These are phyloP conservation scores for Colletotrichum lini DNA, from an alignment of 2,329 filamentous ascomycete genomes.

Conservation along the genomic window DNA sequence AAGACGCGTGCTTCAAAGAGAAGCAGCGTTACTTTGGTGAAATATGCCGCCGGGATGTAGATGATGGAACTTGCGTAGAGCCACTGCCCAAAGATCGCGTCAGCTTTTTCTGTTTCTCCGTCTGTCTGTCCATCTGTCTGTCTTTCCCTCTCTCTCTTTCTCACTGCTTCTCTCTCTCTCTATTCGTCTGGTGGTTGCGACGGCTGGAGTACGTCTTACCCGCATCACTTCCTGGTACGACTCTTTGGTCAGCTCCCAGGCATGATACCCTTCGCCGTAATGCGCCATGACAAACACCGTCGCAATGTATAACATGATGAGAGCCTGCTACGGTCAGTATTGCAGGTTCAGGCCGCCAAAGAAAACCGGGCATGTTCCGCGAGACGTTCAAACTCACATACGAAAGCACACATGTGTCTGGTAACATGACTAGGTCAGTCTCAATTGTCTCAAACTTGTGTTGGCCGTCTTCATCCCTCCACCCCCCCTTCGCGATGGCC, in stretches of 20 bases:
- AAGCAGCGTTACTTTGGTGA: conserved; percentile 52
- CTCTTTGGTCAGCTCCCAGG: conserved; percentile 45
- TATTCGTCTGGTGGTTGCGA: too few species aligned
- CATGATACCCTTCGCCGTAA: conserved; percentile 45
- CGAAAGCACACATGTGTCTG: conserved; percentile 36
- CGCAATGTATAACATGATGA: conserved; percentile 25
- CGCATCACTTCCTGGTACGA: conserved; percentile 41
- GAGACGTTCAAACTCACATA: conserved; percentile 24
- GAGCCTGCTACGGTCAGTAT: not conserved
- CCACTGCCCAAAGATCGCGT: conserved; percentile 41
- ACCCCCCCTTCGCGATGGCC: too few species aligned
- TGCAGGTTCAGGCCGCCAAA: too few species aligned
- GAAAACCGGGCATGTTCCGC: not conserved
- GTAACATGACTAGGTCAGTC: not conserved
- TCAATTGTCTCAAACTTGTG: too few species aligned
- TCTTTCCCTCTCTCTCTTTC: too few species aligned
- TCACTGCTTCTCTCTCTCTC: too few species aligned
- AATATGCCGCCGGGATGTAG: conserved; percentile 50
- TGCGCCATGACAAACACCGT: conserved; percentile 42
- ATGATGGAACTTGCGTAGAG: conserved; percentile 48
- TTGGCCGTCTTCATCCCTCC: too few species aligned
- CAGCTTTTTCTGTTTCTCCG: not conserved
- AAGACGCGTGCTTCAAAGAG: conserved; percentile 52
- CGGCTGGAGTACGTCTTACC: conserved; percentile 17
- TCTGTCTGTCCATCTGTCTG: too few species aligned